Evolutionary conservation across 805 yeast genomes (phyloP).

Genomic region (Metschnikowia arizonensis): DNA sequence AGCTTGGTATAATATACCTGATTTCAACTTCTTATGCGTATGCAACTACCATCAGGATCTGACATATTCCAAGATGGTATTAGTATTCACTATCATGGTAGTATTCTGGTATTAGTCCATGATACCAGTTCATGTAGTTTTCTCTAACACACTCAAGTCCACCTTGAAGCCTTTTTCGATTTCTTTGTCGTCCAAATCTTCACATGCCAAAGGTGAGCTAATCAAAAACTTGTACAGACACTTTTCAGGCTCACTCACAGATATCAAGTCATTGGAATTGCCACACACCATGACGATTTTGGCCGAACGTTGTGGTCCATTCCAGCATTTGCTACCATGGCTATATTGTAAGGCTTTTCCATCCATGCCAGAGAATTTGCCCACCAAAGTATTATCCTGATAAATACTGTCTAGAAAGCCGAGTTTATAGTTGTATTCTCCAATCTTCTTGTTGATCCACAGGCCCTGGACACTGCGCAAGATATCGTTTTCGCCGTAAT

Average conservation of each 20-base stretch:
- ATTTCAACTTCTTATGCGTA: too few relatives aligned
- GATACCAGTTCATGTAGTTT: too few relatives aligned
- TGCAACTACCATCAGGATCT: too few relatives aligned
- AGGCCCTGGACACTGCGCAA: slow-evolving; percentile 52
- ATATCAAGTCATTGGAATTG: slow-evolving; percentile 45
- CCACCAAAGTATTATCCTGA: slow-evolving; percentile 38
- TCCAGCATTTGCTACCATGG: slow-evolving; percentile 85
- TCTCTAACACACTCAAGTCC: slow-evolving; percentile 8
- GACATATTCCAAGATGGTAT: too few relatives aligned
- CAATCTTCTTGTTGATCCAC: slow-evolving; percentile 49
- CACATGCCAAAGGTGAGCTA: slow-evolving; percentile 47
- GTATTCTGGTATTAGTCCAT: too few relatives aligned
- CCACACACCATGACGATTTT: slow-evolving; percentile 67
- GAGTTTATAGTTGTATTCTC: slow-evolving; percentile 67
- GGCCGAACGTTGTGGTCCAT: slow-evolving; percentile 82
- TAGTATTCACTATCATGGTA: too few relatives aligned
- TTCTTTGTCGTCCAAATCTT: slow-evolving; percentile 12
- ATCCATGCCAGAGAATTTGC: slow-evolving; percentile 22
- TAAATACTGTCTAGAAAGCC: slow-evolving; percentile 53
- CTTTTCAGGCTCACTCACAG: slow-evolving; percentile 83
- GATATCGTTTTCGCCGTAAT: slow-evolving; percentile 62
- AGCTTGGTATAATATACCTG: too few relatives aligned
- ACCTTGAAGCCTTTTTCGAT: slow-evolving; percentile 12
- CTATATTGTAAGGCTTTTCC: slow-evolving; percentile 41
- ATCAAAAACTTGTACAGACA: slow-evolving; percentile 66